Evolutionary conservation across 1,284 basidiomycete genomes (phyloP).

Genomic region (Pseudomicrostroma phylloplanum): DNA sequence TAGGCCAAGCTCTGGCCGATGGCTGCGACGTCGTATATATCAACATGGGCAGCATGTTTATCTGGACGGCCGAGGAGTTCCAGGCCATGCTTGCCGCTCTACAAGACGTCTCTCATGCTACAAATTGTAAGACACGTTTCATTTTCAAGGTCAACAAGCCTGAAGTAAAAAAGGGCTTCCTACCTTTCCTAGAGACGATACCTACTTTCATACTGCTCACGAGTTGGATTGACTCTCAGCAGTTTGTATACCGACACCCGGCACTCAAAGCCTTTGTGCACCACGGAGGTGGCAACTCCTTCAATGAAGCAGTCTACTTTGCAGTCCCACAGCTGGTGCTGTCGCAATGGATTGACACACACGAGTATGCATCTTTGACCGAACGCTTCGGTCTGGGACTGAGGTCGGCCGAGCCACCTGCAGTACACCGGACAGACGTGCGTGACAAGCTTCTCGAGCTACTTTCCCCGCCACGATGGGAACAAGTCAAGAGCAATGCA

Average conservation of each 20-base stretch:
- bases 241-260: constrained; percentile 35
- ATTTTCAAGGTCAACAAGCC: constrained; percentile 33
- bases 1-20: constrained; percentile 24
- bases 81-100: constrained; percentile 28
- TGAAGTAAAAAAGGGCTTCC: background rate
- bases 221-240: constrained; percentile 30
- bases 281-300: constrained; percentile 46
- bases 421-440: constrained; percentile 26
- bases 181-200: constrained; percentile 6
- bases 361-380: constrained; percentile 31
- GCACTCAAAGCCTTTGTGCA: constrained; percentile 33
- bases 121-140: constrained; percentile 22
- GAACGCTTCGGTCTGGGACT: constrained; percentile 28
- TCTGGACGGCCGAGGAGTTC: constrained; percentile 32
- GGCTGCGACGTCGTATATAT: constrained; percentile 39
- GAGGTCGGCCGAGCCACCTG: constrained; percentile 26
- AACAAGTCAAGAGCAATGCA: background rate
- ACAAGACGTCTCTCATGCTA: constrained; percentile 21
- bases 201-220: constrained; percentile 33
- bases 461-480: constrained; percentile 11
- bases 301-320: constrained; percentile 43
- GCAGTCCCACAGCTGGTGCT: constrained; percentile 41
- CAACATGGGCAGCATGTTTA: constrained; percentile 48
- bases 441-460: constrained; percentile 23
- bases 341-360: constrained; percentile 42